A percentile compares a stretch with the other conserved stretches of the same genome.
Conservation (phyloP, 164 flowering plant species). For the Magnolia kwangsiensis region DNA sequence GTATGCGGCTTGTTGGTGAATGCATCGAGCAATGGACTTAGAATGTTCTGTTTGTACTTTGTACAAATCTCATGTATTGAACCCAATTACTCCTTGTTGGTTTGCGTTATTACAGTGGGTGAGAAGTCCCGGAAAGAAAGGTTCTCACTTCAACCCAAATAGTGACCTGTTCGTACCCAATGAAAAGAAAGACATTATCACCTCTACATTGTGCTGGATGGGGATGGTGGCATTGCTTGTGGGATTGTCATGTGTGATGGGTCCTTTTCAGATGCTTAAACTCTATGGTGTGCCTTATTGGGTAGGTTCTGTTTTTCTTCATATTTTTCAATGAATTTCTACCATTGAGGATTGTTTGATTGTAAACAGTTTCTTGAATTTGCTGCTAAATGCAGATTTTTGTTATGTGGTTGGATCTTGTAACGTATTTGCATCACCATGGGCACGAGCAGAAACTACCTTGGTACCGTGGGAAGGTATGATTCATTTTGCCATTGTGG, state of each 20-base stretch:
- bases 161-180: conserved; percentile 70
- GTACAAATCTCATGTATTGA: not conserved
- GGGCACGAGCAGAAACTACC: conserved; percentile 55
- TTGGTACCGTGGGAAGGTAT: conserved; percentile 62
- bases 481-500: not conserved
- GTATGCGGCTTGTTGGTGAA: not conserved
- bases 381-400: conserved; percentile 32
- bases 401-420: conserved; percentile 55
- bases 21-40: not conserved
- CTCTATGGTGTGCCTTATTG: conserved; percentile 77
- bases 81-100: not conserved
- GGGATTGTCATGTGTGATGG: conserved; percentile 47
- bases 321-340: not conserved
- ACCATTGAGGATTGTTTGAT: not conserved
- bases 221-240: conserved; percentile 72
- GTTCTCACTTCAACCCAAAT: conserved; percentile 81
- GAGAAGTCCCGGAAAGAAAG: conserved; percentile 91
- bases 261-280: conserved; percentile 71
- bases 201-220: conserved; percentile 75
- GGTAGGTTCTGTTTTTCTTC: conserved; percentile 35
- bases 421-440: conserved; percentile 64
- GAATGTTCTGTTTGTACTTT: not conserved
- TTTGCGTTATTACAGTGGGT: conserved; percentile 46
- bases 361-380: not conserved
- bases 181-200: conserved; percentile 67